A percentile compares a stretch with the other conserved stretches of the same genome.
Evolutionary conservation across 2,329 filamentous ascomycete genomes (phyloP).

Genomic region (Myotisia sp.): DNA sequence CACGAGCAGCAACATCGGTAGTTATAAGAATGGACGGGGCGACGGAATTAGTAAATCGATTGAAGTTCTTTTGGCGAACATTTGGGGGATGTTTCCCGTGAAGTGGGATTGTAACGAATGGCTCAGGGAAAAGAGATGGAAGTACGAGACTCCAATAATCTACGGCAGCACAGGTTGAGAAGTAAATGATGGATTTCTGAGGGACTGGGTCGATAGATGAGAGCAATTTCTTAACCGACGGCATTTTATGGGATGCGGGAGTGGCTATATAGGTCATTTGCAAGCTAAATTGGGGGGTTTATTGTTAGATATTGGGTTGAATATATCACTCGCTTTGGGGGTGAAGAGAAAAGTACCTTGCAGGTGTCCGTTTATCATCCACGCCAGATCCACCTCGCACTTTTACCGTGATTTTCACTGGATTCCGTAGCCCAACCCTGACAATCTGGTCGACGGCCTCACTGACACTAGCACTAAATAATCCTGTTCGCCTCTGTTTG

Average conservation of each 20-base stretch:
- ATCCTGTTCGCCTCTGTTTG: slow-evolving; percentile 81
- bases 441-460: slow-evolving; percentile 91
- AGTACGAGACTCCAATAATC: slow-evolving; percentile 84
- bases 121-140: slow-evolving; percentile 52
- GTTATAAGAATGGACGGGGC: slow-evolving; percentile 72
- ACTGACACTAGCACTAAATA: slow-evolving; percentile 92
- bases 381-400: slow-evolving; percentile 63
- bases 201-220: slow-evolving; percentile 56
- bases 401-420: slow-evolving; percentile 86
- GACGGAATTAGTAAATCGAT: slow-evolving; percentile 59
- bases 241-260: slow-evolving; percentile 66
- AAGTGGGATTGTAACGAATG: slow-evolving; percentile 61
- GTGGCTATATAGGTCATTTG: slow-evolving; percentile 73
- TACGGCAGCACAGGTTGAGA: slow-evolving; percentile 86
- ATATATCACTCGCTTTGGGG: not conserved
- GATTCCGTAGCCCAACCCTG: slow-evolving; percentile 79
- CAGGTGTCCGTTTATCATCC: slow-evolving; percentile 77
- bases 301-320: not conserved
- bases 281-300: slow-evolving; percentile 36
- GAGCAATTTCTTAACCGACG: slow-evolving; percentile 57
- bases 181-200: slow-evolving; percentile 76
- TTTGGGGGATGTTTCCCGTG: slow-evolving; percentile 87
- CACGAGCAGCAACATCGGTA: slow-evolving; percentile 80
- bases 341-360: slow-evolving; percentile 35
- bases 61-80: slow-evolving; percentile 77